Evolutionary conservation across 2,329 filamentous ascomycete species (phyloP), one percentile per base, ranked within the genome.

Genomic region (Arachnopeziza araneosa): DNA sequence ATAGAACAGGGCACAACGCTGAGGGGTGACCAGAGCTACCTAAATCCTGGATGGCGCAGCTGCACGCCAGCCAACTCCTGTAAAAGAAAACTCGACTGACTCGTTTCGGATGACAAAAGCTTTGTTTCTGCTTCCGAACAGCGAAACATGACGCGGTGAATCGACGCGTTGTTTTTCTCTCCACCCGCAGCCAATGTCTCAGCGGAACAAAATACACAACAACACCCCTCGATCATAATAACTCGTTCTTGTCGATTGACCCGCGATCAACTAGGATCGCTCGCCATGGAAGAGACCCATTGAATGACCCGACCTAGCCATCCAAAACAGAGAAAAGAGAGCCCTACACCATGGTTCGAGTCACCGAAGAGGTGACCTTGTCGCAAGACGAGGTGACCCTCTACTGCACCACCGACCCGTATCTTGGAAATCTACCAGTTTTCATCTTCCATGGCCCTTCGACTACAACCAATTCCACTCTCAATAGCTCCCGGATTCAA

Each of bases 371-470:
- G 76, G 83, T 92, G 79, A 78, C 85, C 71, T 82, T 96, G 75
- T 88, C 90, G 75, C 82, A 89, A 73, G 89, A 93, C 74, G 83
- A 89, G 73, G 84, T 97, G 74, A 87, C 85, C 72, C 89, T 97
- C 70, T 98, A 96, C 81, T 89, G 96, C 77, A 86, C 91, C 68
- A 88, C 87, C 73, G 95, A 99, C 76, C 86, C 91, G 63, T 79
- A 93, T 66, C 87, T 96, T 59, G 88, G 88, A 75, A 83, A 93
- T 77, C 81, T 92, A 64, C 86, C 93, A 56, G 81, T 98, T 68
- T 82, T 98, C 67, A 83, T 97, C 74, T 97, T 98, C 80, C 91
- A 97, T 75, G 93, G 93, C 17, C 85, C 92, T 19, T 93, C 93
- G 53, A 92, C 93, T 30, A 96, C 91, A 51, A 87, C 90, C 70